Percentiles rank a stretch among this genome's conserved stretches.
phyloP scores from a whole-genome alignment of 2,329 filamentous ascomycete species.

The Talaromyces sp. region DNA sequence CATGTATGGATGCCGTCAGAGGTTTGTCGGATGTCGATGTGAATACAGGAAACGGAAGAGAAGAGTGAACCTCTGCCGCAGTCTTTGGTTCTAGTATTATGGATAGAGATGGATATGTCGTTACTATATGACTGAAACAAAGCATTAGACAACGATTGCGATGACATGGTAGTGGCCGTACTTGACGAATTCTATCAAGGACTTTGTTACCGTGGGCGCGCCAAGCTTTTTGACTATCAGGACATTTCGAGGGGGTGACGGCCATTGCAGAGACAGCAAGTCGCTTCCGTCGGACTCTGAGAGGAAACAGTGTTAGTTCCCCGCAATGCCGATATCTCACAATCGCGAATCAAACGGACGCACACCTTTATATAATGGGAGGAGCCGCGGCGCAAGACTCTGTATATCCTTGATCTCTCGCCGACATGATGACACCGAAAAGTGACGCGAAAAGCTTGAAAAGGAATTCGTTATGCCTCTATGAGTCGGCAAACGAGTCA shows the following conservation, averaged over 20 bases:
- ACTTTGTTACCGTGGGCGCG: conserved; percentile 50
- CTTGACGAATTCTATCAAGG: conserved; percentile 54
- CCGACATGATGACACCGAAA: conserved; percentile 36
- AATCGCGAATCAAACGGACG: conserved; percentile 15
- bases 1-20: conserved; percentile 51
- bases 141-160: conserved; percentile 17
- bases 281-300: conserved; percentile 54
- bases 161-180: conserved; percentile 17
- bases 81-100: conserved; percentile 77
- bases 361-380: conserved; percentile 61
- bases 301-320: not conserved
- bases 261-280: conserved; percentile 62
- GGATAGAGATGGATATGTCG: conserved; percentile 73
- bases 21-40: conserved; percentile 31
- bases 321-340: too few relatives aligned
- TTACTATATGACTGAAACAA: conserved; percentile 65
- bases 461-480: conserved; percentile 4
- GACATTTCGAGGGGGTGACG: conserved; percentile 61
- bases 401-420: conserved; percentile 41
- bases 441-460: conserved; percentile 25
- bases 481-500: conserved; percentile 5
- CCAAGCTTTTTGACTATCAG: conserved; percentile 64
- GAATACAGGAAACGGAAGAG: conserved; percentile 70
- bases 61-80: conserved; percentile 64
- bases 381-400: conserved; percentile 45